Evolutionary conservation across 2,329 filamentous ascomycete species (phyloP).

Genomic region (Pyrenophora seminiperda): DNA sequence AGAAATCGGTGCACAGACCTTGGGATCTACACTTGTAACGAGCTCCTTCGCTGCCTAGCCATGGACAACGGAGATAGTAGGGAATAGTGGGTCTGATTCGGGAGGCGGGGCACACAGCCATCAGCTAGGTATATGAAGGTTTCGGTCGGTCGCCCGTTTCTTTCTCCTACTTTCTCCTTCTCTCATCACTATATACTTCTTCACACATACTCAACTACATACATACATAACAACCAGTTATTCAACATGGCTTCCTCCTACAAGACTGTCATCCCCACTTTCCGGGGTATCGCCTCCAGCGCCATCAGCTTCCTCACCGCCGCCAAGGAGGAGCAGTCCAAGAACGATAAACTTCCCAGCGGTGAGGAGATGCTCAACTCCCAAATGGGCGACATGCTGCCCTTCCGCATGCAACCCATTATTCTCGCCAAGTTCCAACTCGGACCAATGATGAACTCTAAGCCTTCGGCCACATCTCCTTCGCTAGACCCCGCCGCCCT

Average conservation of each 20-base stretch:
- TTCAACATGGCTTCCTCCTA: constrained; percentile 26
- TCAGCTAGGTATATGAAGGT: background rate
- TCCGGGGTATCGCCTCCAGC: constrained; percentile 14
- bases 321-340: constrained; percentile 25
- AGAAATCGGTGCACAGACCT: no score
- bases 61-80: no score
- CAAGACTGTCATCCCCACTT: constrained; percentile 20
- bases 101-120: background rate
- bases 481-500: constrained; percentile 14
- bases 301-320: constrained; percentile 24
- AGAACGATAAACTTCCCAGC: constrained; percentile 12
- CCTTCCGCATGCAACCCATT: constrained; percentile 28
- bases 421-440: constrained; percentile 22
- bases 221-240: background rate
- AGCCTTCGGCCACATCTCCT: constrained; percentile 14
- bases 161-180: background rate
- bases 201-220: background rate
- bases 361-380: constrained; percentile 27
- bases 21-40: no score
- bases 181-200: background rate
- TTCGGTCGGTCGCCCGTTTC: background rate
- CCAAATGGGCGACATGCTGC: constrained; percentile 25
- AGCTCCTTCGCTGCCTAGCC: no score
- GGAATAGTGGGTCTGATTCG: no score
- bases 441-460: constrained; percentile 11